Evolutionary conservation across 2,329 filamentous ascomycete species (phyloP), one percentile per base, ranked within the genome.

Genomic region (Penicillium sp.): DNA sequence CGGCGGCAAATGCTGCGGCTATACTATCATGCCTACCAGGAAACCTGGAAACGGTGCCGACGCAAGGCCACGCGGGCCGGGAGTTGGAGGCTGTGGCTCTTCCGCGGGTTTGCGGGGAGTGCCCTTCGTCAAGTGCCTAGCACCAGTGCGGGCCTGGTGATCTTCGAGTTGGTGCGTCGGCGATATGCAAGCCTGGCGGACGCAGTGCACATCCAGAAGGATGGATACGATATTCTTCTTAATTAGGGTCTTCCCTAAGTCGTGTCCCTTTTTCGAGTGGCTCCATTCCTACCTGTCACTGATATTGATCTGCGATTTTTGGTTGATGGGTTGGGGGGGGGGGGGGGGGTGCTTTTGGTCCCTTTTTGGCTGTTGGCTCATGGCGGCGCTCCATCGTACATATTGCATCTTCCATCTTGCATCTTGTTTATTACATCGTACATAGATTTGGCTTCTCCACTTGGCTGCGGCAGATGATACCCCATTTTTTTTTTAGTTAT

Each of bases 61-160:
- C 80, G 77, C 22, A 76, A 83, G 57, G 86, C 86, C 8, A 76
- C 76, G 19, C 76, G 81, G 24, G 79, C 80, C 1, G 85, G 84
- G 4, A 84, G 86, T 0, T 86, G 86, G 81, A 69, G 80, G 49
- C 75, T 69, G 17, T 89, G 86, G 80, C 75, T 89, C 2, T 89
- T 85, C 70, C 76, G 78, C 49, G 85, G 83, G 30, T 89, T 89
- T 69, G 78, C 85, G 68, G 77, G 79, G 70, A 83, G 76, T 58
- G 87, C 86, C 0, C 76, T 89, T 38, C 79, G 84, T 35, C 86
- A 88, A 70, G 84, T 88, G 13, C 87, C 87, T 2, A 88, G 86
- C 66, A 89, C 87, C 2, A 87, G 84, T 65, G 86, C 87, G 0
- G 87, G 86, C 0, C 74, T 89, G 56, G 85, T 89, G 59, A 87